phyloP scores from a whole-genome alignment of 2,329 filamentous ascomycete genomes.

The Macrophomina tecta region DNA sequence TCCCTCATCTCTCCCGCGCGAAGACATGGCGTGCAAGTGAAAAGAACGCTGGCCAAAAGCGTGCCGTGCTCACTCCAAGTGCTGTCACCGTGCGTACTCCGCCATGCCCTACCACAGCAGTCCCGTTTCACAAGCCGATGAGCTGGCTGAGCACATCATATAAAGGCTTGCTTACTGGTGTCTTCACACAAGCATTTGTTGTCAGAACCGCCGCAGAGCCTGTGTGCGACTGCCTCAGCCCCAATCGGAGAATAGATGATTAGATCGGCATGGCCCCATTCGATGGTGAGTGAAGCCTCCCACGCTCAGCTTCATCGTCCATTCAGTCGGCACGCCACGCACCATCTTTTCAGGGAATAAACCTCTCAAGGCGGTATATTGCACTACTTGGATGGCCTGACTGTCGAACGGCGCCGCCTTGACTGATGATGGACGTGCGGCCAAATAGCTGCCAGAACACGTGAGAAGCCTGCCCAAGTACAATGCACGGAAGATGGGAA shows the following conservation, averaged over 20 bases:
- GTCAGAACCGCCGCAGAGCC: not conserved
- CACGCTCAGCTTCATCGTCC: not conserved
- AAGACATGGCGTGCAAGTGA: not conserved
- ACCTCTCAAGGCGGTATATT: too few species aligned
- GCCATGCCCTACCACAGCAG: not conserved
- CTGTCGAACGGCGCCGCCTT: too few species aligned
- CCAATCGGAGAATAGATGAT: constrained; percentile 5
- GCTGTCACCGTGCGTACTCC: not conserved
- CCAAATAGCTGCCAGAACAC: too few species aligned
- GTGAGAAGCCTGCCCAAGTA: too few species aligned
- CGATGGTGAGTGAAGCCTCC: not conserved
- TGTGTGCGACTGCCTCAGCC: not conserved
- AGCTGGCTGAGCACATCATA: not conserved
- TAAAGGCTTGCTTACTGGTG: not conserved
- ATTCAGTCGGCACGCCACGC: not conserved
- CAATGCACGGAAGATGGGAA: too few species aligned
- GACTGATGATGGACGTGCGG: too few species aligned
- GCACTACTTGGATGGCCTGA: too few species aligned
- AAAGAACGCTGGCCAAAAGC: not conserved
- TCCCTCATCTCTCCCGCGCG: not conserved
- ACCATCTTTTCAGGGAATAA: too few species aligned
- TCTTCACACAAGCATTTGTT: not conserved
- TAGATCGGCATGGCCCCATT: not conserved
- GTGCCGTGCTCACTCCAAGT: not conserved
- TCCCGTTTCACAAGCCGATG: not conserved